Evolutionary conservation across 164 flowering plant species (phyloP).

Genomic region (Magnolia officinalis): DNA sequence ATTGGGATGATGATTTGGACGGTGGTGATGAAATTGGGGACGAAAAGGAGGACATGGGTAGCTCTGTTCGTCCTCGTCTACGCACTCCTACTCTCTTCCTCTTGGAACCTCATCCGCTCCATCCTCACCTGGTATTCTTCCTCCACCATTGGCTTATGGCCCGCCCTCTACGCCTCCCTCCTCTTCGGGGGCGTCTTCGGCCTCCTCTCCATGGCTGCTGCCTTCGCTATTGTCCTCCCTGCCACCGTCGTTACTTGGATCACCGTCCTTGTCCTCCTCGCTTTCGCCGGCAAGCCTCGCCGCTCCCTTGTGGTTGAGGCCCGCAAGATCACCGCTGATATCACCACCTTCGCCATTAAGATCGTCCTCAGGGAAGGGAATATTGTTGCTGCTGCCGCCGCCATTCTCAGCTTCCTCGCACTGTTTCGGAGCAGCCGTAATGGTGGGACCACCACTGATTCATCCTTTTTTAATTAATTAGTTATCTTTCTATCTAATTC

Average conservation of each 20-base stretch:
- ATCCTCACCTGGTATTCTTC: slow-evolving; percentile 20
- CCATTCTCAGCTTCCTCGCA: slow-evolving; percentile 35
- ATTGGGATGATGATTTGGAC: background rate
- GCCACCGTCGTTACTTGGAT: slow-evolving; percentile 72
- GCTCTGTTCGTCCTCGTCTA: slow-evolving; percentile 16
- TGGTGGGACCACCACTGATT: background rate
- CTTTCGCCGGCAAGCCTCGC: slow-evolving; percentile 65
- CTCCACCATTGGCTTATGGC: slow-evolving; percentile 17
- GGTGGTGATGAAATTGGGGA: background rate
- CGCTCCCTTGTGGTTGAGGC: slow-evolving; percentile 51
- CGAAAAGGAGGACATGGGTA: slow-evolving; percentile 17
- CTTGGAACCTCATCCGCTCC: slow-evolving; percentile 24
- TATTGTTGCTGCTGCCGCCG: slow-evolving; percentile 38
- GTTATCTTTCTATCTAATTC: background rate
- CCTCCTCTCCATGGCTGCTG: slow-evolving; percentile 22
- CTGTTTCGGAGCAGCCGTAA: slow-evolving; percentile 6
- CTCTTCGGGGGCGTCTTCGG: slow-evolving; percentile 23
- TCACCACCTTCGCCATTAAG: slow-evolving; percentile 36
- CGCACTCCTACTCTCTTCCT: slow-evolving; percentile 19
- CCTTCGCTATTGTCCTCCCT: slow-evolving; percentile 45
- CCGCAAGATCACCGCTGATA: slow-evolving; percentile 57
- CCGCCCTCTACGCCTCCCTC: slow-evolving; percentile 23
- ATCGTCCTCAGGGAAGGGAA: slow-evolving; percentile 39
- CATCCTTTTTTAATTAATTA: background rate
- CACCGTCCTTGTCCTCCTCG: slow-evolving; percentile 64